Conservation (phyloP, 108 stramenopile genomes). For the Pseudonitzschia delicatissima region DNA sequence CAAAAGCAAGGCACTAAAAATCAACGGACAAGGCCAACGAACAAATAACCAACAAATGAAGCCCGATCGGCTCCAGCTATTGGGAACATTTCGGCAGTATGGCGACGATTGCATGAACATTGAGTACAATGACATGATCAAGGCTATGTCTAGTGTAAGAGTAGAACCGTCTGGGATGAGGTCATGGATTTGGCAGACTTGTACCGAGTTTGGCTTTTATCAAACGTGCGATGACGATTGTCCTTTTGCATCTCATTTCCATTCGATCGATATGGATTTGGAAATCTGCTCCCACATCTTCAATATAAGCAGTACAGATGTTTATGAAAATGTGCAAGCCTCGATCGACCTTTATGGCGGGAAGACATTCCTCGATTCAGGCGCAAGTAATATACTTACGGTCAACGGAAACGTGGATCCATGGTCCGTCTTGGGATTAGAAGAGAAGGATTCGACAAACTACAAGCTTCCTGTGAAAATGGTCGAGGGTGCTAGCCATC, state of each 20-base stretch:
- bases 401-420: slow-evolving; percentile 94
- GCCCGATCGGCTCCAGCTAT: neutral
- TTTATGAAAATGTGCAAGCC: slow-evolving; percentile 53
- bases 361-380: slow-evolving; percentile 34
- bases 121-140: slow-evolving; percentile 36
- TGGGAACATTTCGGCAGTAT: too few species aligned
- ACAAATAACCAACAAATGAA: slow-evolving; percentile 2
- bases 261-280: slow-evolving; percentile 67
- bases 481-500: slow-evolving; percentile 77
- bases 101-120: slow-evolving; percentile 41
- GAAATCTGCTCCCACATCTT: slow-evolving; percentile 69
- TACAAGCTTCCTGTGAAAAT: slow-evolving; percentile 34
- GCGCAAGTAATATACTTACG: slow-evolving; percentile 64
- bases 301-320: slow-evolving; percentile 46
- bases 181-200: slow-evolving; percentile 93
- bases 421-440: slow-evolving; percentile 80
- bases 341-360: slow-evolving; percentile 82
- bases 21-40: neutral
- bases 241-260: slow-evolving; percentile 80
- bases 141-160: slow-evolving; percentile 28
- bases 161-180: slow-evolving; percentile 33
- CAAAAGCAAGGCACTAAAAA: slow-evolving; percentile 3
- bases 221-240: slow-evolving; percentile 85
- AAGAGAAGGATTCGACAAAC: slow-evolving; percentile 8
- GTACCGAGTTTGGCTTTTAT: slow-evolving; percentile 95